Percentiles rank a stretch among this genome's conserved stretches.
These are phyloP conservation scores for Amanita rubescens DNA, from an alignment of 768 basidiomycete species.

Conservation along the genomic window DNA sequence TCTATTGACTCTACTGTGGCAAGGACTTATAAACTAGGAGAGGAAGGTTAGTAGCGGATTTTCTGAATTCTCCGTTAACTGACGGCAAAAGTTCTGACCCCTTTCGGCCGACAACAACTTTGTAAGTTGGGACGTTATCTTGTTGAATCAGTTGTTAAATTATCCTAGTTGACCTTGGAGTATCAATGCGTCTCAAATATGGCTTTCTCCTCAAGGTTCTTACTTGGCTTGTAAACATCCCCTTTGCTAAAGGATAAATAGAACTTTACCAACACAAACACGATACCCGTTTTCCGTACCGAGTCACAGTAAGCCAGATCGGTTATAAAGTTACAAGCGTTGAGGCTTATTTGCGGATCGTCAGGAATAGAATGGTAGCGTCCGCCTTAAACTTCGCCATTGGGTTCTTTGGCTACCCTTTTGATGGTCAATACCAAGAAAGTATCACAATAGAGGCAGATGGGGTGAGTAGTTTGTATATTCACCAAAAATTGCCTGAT, in stretches of 20 bases:
- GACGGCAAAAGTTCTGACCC: slow-evolving; percentile 55
- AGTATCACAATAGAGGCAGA: slow-evolving; percentile 64
- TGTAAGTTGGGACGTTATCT: slow-evolving; percentile 37
- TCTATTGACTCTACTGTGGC: neutral
- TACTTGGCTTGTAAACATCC: neutral
- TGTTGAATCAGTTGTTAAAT: neutral
- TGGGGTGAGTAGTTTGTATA: slow-evolving; percentile 28
- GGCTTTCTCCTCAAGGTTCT: slow-evolving; percentile 62
- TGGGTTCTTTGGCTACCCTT: slow-evolving; percentile 73
- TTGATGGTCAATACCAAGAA: slow-evolving; percentile 67
- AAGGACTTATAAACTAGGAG: slow-evolving; percentile 88
- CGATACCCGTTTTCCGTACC: slow-evolving; percentile 72
- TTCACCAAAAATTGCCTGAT: slow-evolving; percentile 9
- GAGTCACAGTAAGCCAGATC: slow-evolving; percentile 52
- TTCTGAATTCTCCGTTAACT: neutral
- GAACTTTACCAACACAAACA: slow-evolving; percentile 54
- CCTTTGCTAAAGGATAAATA: slow-evolving; percentile 12
- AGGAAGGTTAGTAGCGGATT: slow-evolving; percentile 49
- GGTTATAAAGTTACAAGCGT: neutral
- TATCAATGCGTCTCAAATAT: slow-evolving; percentile 71
- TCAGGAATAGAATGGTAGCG: slow-evolving; percentile 64
- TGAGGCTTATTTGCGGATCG: neutral
- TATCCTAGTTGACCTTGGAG: slow-evolving; percentile 50
- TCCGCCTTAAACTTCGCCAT: slow-evolving; percentile 62
- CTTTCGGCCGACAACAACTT: slow-evolving; percentile 82